phyloP scores from a whole-genome alignment of 208 protist genomes.

The Leishmania arabica region DNA sequence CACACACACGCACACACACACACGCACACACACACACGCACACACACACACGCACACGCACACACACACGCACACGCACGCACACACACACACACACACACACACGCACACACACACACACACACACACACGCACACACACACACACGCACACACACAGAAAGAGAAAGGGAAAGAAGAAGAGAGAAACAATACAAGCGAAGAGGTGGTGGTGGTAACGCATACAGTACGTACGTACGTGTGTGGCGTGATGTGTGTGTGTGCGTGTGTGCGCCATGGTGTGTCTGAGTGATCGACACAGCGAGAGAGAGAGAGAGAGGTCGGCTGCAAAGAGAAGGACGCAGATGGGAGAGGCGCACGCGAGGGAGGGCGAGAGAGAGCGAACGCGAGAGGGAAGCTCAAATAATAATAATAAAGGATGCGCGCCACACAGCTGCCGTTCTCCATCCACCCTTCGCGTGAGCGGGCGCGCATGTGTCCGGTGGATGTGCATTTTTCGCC shows the following conservation, averaged over 20 bases:
- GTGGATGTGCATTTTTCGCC: background rate
- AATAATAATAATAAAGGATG: background rate
- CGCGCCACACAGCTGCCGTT: background rate
- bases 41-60: background rate
- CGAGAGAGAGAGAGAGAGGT: background rate
- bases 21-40: background rate
- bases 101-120: background rate
- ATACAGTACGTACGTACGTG: background rate
- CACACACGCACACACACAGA: background rate
- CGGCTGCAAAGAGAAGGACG: background rate
- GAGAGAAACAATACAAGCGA: background rate
- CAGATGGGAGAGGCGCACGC: slow-evolving; percentile 15
- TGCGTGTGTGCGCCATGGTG: too few relatives aligned
- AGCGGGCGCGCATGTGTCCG: background rate
- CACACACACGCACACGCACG: background rate
- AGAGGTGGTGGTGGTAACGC: slow-evolving; percentile 2
- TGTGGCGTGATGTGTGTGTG: too few relatives aligned
- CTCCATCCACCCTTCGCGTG: background rate
- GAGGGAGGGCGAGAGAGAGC: slow-evolving; percentile 7
- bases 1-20: background rate
- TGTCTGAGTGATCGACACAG: background rate
- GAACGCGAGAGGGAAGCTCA: background rate
- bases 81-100: background rate
- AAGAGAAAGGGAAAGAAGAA: slow-evolving; percentile 1
- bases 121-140: background rate